Base-by-base conservation (phyloP, 805 yeast genomes). In the Zygosaccharomyces bailii region DNA sequence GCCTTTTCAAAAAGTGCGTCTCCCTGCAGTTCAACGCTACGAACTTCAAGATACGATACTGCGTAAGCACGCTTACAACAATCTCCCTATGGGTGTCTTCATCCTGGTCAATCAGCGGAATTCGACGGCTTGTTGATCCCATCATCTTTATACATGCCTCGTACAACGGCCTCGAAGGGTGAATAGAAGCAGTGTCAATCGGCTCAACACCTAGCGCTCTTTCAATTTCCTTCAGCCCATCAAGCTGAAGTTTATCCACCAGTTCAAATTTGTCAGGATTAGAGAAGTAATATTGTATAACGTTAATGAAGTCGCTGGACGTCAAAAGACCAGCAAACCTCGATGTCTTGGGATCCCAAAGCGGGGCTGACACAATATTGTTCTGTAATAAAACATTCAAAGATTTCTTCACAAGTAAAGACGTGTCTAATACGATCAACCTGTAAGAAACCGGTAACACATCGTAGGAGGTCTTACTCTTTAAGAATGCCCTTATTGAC, bases 11-110 rank as follows among this genome's bases (percentile, higher is more conserved):
- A 74, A 82, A 85, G 56, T 85, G 80, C 3, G 96, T 89, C 64
- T 93, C 98, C 63, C 88, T 89, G 69, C 99, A 93, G 67, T 93
- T 93, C 66, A 91, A 77, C 2, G 97, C 90, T 24, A 93, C 96
- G 62, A 93, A 93, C 67, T 95, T 91, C 58, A 93, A 73, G 44
- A 93, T 93, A 61, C 99, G 81, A 68, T 93, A 93, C 70, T 93
- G 99, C 1, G 99, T 93, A 59, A 93, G 74, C 42, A 93, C 99
- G 44, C 89, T 80, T 5, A 93, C 97, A 13, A 93, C 96, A 58
- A 93, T 89, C 65, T 93, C 98, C 57, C 96, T 74, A 58, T 85
- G 84, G 0, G 95, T 86, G 54, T 84, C 88, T 58, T 88, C 96
- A 64, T 93, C 97, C 62, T 84, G 84, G 63, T 93, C 99, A 54